Conservation (phyloP, 306 rosid genomes). For the Benincasa hispida region DNA sequence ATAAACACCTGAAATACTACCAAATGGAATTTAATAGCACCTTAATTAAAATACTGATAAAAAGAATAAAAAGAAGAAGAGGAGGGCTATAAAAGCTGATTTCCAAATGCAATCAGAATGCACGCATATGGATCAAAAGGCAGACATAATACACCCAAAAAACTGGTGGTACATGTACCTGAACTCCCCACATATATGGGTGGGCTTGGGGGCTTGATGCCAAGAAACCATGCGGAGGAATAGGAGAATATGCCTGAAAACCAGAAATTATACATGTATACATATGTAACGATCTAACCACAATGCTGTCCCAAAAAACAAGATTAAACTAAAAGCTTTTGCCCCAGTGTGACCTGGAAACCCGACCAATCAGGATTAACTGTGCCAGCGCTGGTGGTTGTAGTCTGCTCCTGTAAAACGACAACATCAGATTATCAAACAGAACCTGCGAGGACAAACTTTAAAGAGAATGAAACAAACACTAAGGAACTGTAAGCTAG, state of each 20-base stretch:
- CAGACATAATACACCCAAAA: neutral
- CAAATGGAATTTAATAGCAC: neutral
- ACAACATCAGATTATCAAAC: neutral
- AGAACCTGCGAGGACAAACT: neutral
- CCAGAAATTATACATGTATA: neutral
- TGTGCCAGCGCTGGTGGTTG: conserved; percentile 46
- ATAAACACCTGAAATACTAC: neutral
- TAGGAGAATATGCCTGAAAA: conserved; percentile 79
- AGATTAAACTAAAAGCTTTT: neutral
- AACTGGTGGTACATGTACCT: conserved; percentile 28
- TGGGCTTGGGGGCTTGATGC: conserved; percentile 94
- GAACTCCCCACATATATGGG: conserved; percentile 99
- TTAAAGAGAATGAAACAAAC: neutral
- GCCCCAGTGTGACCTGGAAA: conserved; percentile 58
- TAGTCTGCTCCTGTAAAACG: conserved; percentile 64
- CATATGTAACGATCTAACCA: neutral
- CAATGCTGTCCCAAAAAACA: conserved; percentile 9
- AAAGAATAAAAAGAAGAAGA: neutral
- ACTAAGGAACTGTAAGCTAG: neutral
- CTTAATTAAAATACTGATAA: neutral
- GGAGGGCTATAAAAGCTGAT: neutral
- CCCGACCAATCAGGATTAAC: conserved; percentile 93
- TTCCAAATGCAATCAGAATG: neutral
- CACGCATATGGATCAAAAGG: neutral
- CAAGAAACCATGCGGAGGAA: conserved; percentile 90